Conservation (phyloP, 371 early-diverging fungal genomes). For the Apophysomyces trapeziformis region DNA sequence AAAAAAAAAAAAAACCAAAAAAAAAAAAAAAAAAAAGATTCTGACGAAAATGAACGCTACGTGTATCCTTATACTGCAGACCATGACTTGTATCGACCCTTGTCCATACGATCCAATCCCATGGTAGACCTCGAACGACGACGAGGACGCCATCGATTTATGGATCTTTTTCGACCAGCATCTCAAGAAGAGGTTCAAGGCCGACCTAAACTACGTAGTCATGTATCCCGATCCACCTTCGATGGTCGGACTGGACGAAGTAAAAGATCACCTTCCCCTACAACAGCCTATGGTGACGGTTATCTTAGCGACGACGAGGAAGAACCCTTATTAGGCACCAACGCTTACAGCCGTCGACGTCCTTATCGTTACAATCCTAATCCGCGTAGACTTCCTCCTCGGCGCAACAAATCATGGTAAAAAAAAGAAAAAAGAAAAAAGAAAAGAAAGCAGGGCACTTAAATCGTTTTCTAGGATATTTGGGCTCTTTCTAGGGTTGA, state of each 20-base stretch:
- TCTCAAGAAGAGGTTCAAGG: constrained; percentile 14
- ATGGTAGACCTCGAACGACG: constrained; percentile 1
- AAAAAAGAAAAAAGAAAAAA: not conserved
- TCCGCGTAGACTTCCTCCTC: not conserved
- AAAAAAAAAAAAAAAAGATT: constrained; percentile 15
- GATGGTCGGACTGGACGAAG: not conserved
- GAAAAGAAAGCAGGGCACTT: not conserved
- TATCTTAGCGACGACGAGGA: constrained; percentile 28
- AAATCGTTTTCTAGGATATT: not conserved
- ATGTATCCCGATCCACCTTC: constrained; percentile 11
- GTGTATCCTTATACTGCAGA: constrained; percentile 27
- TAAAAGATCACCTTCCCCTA: constrained; percentile 2
- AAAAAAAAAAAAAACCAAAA: too few species aligned
- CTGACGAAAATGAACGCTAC: constrained; percentile 38
- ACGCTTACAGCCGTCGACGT: not conserved
- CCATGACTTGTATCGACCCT: constrained; percentile 23
- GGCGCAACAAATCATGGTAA: constrained; percentile 45
- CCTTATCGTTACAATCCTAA: not conserved
- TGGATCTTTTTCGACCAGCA: constrained; percentile 5
- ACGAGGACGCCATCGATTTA: not conserved
- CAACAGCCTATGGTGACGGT: constrained; percentile 16
- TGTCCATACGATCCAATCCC: constrained; percentile 27
- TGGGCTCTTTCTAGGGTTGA: not conserved
- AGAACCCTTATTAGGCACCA: constrained; percentile 8
- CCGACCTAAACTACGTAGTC: constrained; percentile 26